These are phyloP conservation scores for Chamaenerion angustifolium DNA, from an alignment of 345 rosid genomes.

Conservation along the genomic window DNA sequence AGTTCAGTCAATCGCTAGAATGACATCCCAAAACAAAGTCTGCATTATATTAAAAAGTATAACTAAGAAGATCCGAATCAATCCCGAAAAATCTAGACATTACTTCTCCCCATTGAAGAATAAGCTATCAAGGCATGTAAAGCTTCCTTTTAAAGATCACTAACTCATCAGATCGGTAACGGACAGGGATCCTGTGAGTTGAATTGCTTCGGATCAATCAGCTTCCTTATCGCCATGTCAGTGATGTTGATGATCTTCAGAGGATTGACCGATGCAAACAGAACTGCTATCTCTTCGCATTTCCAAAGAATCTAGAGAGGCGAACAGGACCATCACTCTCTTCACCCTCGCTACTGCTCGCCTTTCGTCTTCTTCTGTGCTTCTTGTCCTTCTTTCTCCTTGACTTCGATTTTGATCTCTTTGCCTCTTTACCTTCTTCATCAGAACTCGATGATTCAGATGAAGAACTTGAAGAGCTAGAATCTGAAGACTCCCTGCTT, in stretches of 20 bases:
- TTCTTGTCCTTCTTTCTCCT: constrained; percentile 62
- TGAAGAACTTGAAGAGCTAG: constrained; percentile 49
- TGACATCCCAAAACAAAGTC: too few relatives aligned
- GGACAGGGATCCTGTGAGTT: too few relatives aligned
- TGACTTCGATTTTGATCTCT: constrained; percentile 73
- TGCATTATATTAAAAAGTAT: too few relatives aligned
- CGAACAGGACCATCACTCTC: constrained; percentile 69
- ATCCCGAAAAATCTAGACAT: too few relatives aligned
- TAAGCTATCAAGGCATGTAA: too few relatives aligned
- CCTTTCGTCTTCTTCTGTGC: constrained; percentile 50
- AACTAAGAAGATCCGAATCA: too few relatives aligned
- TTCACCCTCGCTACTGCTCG: constrained; percentile 27
- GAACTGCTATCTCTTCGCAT: constrained; percentile 34
- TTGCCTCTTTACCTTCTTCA: constrained; percentile 55
- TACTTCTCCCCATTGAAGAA: too few relatives aligned
- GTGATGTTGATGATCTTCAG: not conserved
- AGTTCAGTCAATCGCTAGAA: too few relatives aligned
- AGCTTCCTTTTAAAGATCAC: too few relatives aligned
- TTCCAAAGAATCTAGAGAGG: constrained; percentile 82
- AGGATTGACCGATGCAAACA: not conserved
- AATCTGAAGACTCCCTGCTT: constrained; percentile 39
- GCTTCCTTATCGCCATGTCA: too few relatives aligned
- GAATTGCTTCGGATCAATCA: too few relatives aligned
- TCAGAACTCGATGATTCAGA: constrained; percentile 70
- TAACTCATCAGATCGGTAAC: too few relatives aligned